Base-by-base conservation (phyloP, 2,329 filamentous ascomycete genomes). In the Monilinia fructigena region DNA sequence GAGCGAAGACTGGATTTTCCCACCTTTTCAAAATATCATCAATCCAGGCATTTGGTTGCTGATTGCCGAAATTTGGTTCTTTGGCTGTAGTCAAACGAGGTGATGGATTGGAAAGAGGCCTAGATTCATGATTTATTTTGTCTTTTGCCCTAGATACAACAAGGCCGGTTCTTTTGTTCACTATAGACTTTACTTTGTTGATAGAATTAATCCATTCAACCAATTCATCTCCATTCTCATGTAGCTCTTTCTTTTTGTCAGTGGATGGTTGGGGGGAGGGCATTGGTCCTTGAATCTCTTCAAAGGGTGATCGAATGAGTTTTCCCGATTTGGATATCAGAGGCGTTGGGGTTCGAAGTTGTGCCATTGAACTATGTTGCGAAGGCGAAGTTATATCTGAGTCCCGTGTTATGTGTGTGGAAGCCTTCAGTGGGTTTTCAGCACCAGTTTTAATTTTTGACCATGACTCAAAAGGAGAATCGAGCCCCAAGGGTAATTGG, bases 1-100 rank as follows among this genome's bases (percentile, higher is more conserved):
- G 73, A n/a, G 82, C 78, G 75, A 96, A 97, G 0, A 91, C 80
- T 0, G 92, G 91, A 67, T 93, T 96, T 11, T 89, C 78, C 91
- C 92, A 96, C 11, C 80, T 81, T 47, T 81, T 76, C 1, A 92
- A 77, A 8, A 94, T 72, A 8, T 82, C 78, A 11, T 82, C 79
- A 3, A 93, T 78, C 89, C 89, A 92, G 12, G 76, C 66, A 55
- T 74, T 78, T 10, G 72, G 70, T 14, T 68, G 61, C 10, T 59
- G 64, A 52, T 23, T 47, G 68, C 77, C 56, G 77, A 76, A 78
- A n/a, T 8, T 23, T 18, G 47, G 26, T 31, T 42, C 28, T 52
- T 40, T 45, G 14, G 14, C 3, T 28, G 50, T 35, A 31, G 26
- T 28, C 42, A 66, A 20, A 16, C 35, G 38, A 28, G n/a, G 14